Base-by-base conservation (phyloP, 257 asterid species). In the Salvia splendens region DNA sequence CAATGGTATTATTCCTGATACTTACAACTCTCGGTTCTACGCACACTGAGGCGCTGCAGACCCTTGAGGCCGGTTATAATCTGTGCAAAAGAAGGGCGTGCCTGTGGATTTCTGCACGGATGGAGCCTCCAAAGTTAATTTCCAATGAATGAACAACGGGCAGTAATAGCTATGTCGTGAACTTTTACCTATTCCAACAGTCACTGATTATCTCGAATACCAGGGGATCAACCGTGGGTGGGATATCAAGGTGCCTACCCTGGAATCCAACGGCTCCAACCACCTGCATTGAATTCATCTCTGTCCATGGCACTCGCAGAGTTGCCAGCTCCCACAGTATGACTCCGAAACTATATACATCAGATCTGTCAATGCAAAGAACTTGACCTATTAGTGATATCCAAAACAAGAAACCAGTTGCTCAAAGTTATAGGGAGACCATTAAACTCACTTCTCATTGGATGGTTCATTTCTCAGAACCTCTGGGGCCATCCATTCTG, bases 401-500 rank as follows among this genome's bases (percentile, higher is more conserved):
- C 58, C 17, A 30, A 70, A 52, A 62, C 33, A 41, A 11, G 28
- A 51, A 4, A 41, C 17, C 53, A 61, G 33, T 14, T 5, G 42
- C 53, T 57, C 36, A 6, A 43, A 12, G 30, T 3, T 36, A 24
- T 24, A 69, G 32, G 67, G n/a, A 42, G 35, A 47, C 43, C 51
- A 35, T 56, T 53, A 69, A 61, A 79, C 98, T 84, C 84, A 93
- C 96, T 93, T 93, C 75, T 93, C 98, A 73, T 86, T 88, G 77
- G 95, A 93, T 54, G 86, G 98, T 81, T 93, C 98, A 67, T 90
- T 90, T 79, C 97, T 86, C 55, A 93, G 77, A 76, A 93, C 96
- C 76, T 93, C 98, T 9, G 98, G 98, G 46, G 98, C 98, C 96
- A 88, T 93, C 98, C 98, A 93, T 79, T 89, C 98, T 17, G 98